A percentile compares a stretch with the other conserved stretches of the same genome.
These are phyloP conservation scores for Sclerotinia sclerotiorum DNA, from an alignment of 2,329 filamentous ascomycete genomes.

Conservation along the genomic window DNA sequence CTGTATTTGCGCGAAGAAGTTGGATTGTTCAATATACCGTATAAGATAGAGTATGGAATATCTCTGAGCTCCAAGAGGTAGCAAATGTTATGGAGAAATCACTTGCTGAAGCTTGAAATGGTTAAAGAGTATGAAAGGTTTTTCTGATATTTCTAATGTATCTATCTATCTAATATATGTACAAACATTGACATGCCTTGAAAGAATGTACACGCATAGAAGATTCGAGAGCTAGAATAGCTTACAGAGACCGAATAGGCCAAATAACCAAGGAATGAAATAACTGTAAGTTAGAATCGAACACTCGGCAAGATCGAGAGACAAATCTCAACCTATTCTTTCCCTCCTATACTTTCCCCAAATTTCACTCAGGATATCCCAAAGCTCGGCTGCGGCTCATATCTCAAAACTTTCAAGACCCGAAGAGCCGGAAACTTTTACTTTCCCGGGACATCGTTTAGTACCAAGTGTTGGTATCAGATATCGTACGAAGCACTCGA, in stretches of 20 bases:
- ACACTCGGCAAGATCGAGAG: no score
- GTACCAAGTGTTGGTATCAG: background rate
- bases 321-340: background rate
- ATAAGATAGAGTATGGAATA: background rate
- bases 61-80: background rate
- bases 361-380: rapidly evolving
- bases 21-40: background rate
- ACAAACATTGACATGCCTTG: background rate
- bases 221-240: background rate
- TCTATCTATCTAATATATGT: background rate
- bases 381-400: background rate
- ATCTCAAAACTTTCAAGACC: background rate
- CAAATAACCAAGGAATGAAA: background rate
- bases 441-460: background rate
- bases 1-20: rapidly evolving
- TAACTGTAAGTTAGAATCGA: no score
- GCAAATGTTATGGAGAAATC: background rate
- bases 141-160: background rate
- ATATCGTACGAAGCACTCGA: background rate
- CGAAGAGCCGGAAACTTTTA: background rate
- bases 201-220: background rate
- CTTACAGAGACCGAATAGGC: background rate
- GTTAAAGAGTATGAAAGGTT: background rate
- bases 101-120: background rate
- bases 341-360: background rate